phyloP scores from a whole-genome alignment of 2,329 filamentous ascomycete species.

The Fusarium liriodendri region DNA sequence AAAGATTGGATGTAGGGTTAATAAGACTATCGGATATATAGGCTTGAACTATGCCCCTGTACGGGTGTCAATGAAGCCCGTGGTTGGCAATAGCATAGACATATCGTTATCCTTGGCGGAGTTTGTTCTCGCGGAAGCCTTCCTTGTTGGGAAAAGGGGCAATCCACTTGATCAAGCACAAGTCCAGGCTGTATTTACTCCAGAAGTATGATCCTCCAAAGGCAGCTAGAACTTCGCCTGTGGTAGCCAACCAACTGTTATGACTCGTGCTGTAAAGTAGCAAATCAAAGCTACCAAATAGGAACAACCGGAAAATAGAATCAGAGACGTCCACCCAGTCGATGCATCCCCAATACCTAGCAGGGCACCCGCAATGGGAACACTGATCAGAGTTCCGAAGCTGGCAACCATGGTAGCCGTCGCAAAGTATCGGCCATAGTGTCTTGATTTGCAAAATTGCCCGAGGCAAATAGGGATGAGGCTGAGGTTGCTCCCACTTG shows the following conservation, averaged over 20 bases:
- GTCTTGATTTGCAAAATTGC: not conserved
- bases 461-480: not conserved
- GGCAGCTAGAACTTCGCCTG: not conserved
- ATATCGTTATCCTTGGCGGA: not conserved
- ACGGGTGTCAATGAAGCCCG: not conserved
- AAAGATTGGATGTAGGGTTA: rapidly evolving
- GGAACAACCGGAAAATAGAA: not conserved
- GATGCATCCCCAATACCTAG: not conserved
- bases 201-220: not conserved
- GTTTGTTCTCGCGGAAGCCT: not conserved
- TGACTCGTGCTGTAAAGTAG: not conserved
- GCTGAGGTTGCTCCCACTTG: not conserved
- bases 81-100: not conserved
- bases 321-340: not conserved
- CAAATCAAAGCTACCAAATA: not conserved
- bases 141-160: not conserved
- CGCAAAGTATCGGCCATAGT: not conserved
- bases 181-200: not conserved
- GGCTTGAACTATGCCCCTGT: not conserved
- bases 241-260: not conserved
- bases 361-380: not conserved
- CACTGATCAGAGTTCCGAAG: not conserved
- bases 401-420: not conserved
- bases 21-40: not conserved
- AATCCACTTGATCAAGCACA: not conserved